These are phyloP conservation scores for Pterocarpus macrocarpus DNA, from an alignment of 306 rosid species.

Conservation along the genomic window DNA sequence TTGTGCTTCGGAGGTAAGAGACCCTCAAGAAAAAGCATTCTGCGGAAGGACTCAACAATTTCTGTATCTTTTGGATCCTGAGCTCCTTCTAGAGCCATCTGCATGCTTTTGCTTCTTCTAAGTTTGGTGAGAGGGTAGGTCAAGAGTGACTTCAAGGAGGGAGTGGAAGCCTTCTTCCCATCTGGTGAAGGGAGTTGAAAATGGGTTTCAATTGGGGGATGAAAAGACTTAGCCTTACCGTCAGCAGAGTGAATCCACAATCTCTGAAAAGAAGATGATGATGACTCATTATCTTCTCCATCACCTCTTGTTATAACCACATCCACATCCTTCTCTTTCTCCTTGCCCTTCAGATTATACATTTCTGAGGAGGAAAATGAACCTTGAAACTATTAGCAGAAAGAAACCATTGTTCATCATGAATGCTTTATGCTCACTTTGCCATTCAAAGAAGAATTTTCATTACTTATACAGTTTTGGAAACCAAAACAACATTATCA, in stretches of 20 bases:
- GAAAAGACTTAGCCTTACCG: conserved; percentile 53
- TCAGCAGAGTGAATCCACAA: not conserved
- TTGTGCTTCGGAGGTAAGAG: conserved; percentile 68
- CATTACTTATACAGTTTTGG: too few relatives aligned
- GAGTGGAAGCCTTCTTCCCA: conserved; percentile 31
- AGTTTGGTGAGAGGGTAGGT: conserved; percentile 57
- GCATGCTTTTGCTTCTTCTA: conserved; percentile 61
- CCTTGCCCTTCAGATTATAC: conserved; percentile 43
- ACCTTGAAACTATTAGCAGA: not conserved
- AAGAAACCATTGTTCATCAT: not conserved
- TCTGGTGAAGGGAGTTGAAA: conserved; percentile 60
- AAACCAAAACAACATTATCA: not conserved
- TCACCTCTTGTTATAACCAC: conserved; percentile 49
- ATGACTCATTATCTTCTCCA: conserved; percentile 39
- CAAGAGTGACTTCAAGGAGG: conserved; percentile 57
- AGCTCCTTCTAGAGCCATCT: conserved; percentile 61
- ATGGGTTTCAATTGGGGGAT: conserved; percentile 76
- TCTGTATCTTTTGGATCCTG: conserved; percentile 75
- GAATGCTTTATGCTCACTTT: not conserved
- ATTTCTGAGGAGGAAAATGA: conserved; percentile 45
- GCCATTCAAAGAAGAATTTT: too few relatives aligned
- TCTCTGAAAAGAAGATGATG: conserved; percentile 39
- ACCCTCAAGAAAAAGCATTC: conserved; percentile 65
- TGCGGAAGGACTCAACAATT: conserved; percentile 66
- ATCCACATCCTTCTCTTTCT: conserved; percentile 38